These are phyloP conservation scores for Pyronema domesticum DNA, from an alignment of 495 filamentous ascomycete species.

Conservation along the genomic window DNA sequence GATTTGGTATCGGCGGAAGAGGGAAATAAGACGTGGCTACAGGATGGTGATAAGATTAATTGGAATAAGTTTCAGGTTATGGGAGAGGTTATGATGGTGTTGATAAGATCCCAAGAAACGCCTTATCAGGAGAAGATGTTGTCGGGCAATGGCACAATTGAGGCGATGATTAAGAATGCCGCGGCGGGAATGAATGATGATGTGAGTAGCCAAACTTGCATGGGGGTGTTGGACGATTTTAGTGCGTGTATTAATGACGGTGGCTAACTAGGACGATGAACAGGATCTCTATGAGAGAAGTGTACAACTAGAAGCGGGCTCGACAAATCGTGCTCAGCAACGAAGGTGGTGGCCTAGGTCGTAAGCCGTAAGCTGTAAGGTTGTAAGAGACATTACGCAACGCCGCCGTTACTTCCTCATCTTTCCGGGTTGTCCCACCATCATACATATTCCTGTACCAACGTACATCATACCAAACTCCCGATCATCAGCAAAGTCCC, in stretches of 20 bases:
- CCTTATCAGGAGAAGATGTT: slow-evolving; percentile 49
- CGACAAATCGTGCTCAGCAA: background rate
- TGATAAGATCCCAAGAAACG: slow-evolving; percentile 75
- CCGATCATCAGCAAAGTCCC: too few relatives aligned
- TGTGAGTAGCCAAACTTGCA: slow-evolving; percentile 11
- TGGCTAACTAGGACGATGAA: slow-evolving; percentile 5
- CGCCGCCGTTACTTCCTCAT: too few relatives aligned
- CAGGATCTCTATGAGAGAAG: slow-evolving; percentile 24
- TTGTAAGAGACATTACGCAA: too few relatives aligned
- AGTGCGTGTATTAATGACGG: slow-evolving; percentile 1
- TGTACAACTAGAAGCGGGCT: slow-evolving; percentile 18
- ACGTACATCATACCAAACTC: too few relatives aligned
- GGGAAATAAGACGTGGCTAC: slow-evolving; percentile 76
- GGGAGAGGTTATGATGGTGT: slow-evolving; percentile 62
- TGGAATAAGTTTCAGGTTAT: slow-evolving; percentile 98
- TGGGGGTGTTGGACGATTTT: background rate
- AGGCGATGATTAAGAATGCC: slow-evolving; percentile 20
- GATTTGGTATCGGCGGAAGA: slow-evolving; percentile 85
- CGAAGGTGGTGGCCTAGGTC: too few relatives aligned
- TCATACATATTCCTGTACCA: too few relatives aligned
- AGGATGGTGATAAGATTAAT: slow-evolving; percentile 62
- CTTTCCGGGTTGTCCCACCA: too few relatives aligned
- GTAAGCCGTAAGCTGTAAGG: too few relatives aligned
- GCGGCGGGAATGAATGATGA: slow-evolving; percentile 23
- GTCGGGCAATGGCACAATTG: slow-evolving; percentile 17